Evolutionary conservation across 306 rosid species (phyloP), one percentile per base, ranked within the genome.

Genomic region (Castanopsis chinensis): DNA sequence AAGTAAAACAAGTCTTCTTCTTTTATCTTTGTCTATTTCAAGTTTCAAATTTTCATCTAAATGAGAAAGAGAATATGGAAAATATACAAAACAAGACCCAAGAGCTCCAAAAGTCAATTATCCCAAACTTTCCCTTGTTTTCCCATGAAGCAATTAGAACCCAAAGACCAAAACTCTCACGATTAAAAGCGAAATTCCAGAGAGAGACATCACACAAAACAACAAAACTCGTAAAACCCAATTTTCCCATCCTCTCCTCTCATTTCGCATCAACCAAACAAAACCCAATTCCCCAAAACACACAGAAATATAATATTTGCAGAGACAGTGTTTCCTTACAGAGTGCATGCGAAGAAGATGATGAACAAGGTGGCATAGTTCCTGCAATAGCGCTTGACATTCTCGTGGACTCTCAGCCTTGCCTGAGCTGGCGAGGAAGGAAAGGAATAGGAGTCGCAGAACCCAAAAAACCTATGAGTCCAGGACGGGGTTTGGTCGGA

Each of bases 361-460:
- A 91, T 83, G 79, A 95, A 86, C 58, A 95, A 88, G 70, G 89
- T 85, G 0, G 95, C 97, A 71, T 95, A 95, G 73, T 92, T 95
- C 64, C 98, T 93, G 72, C 94, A 94, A 68, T 91, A 95, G 69
- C 99, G 95, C 81, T 92, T 95, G 71, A 92, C 87, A 78, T 95
- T 95, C 84, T 95, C 99, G 10, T 90, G 98, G 20, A 90, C 94
- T 75, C 99, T 86, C 49, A 95, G 59, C 4, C 93, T 91, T 43
- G 97, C 96, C 76, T 92, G 99, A 28, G 95, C 86, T 11, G 93
- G 54, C 0, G 95, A 87, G 12, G 97, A 85, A 71, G 99, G 99
- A 78, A 95, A 90, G 1, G 97, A 92, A 78, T 95, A 95, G 3
- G 98, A 91, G 4, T 81, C 81, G 2, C 15, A 83, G 23, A 71